phyloP scores from a whole-genome alignment of 441 rosid genomes.

The Daphne laureola region DNA sequence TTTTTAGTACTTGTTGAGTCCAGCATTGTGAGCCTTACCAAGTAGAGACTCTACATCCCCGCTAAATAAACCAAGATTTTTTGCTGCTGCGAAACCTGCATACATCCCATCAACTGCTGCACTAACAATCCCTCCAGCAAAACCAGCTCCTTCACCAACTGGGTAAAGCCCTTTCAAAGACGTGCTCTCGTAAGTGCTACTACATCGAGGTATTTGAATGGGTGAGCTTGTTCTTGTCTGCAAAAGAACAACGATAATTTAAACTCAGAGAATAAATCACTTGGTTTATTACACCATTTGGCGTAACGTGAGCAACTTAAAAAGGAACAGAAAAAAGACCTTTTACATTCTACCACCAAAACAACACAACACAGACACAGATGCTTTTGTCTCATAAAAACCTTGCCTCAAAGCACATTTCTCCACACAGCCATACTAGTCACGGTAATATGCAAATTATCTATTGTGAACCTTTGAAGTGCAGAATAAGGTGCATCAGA shows the following conservation, averaged over 20 bases:
- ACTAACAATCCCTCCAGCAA: constrained; percentile 95
- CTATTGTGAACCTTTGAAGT: no score
- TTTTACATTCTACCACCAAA: no score
- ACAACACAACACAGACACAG: no score
- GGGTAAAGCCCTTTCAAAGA: constrained; percentile 81
- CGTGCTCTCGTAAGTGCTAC: constrained; percentile 65
- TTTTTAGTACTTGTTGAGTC: constrained; percentile 43
- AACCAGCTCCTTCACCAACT: constrained; percentile 97
- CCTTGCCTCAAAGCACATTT: no score
- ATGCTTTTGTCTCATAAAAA: no score
- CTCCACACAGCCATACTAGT: no score
- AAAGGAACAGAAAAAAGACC: no score
- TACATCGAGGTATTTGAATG: constrained; percentile 57
- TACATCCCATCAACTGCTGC: constrained; percentile 96
- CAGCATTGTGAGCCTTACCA: constrained; percentile 60
- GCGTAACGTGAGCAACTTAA: no score
- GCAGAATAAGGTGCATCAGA: no score
- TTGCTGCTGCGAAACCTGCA: constrained; percentile 77
- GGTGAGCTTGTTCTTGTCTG: constrained; percentile 96
- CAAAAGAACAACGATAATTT: constrained; percentile 5
- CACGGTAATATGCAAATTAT: no score
- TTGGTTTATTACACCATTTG: no score
- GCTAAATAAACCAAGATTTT: constrained; percentile 42
- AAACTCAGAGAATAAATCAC: no score
- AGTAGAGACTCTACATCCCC: constrained; percentile 49